Evolutionary conservation across 2,329 filamentous ascomycete genomes (phyloP).

Genomic region (Metarhizium guizhouense): DNA sequence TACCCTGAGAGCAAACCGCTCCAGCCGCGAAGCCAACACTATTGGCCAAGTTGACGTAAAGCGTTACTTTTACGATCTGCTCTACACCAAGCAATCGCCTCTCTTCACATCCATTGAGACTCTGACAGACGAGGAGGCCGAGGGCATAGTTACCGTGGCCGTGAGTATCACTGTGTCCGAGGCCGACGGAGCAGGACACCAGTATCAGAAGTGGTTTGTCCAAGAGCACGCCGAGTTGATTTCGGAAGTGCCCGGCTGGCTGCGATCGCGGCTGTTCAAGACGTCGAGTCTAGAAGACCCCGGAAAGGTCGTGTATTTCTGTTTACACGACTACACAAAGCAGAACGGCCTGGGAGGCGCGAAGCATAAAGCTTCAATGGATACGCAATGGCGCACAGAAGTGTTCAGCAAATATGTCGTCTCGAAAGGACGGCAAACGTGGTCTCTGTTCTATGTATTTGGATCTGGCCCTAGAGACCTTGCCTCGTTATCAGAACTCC

Average conservation of each 20-base stretch:
- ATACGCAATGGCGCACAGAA: conserved; percentile 52
- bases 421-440: conserved; percentile 49
- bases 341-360: conserved; percentile 57
- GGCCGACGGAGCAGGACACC: conserved; percentile 38
- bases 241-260: conserved; percentile 68
- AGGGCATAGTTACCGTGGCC: conserved; percentile 52
- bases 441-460: conserved; percentile 72
- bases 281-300: conserved; percentile 53
- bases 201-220: conserved; percentile 59
- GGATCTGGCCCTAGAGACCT: conserved; percentile 66
- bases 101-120: conserved; percentile 53
- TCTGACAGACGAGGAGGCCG: conserved; percentile 47
- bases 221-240: conserved; percentile 68
- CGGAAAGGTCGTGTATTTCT: conserved; percentile 45
- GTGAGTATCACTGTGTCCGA: conserved; percentile 49
- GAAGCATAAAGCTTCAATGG: conserved; percentile 53
- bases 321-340: conserved; percentile 64
- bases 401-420: conserved; percentile 51
- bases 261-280: conserved; percentile 61
- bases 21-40: conserved; percentile 41
- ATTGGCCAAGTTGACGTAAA: conserved; percentile 55
- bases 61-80: conserved; percentile 60
- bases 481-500: conserved; percentile 40
- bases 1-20: conserved; percentile 49
- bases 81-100: conserved; percentile 45